Evolutionary conservation across 257 asterid genomes (phyloP), one percentile per base, ranked within the genome.

Genomic region (Paulownia fortunei): DNA sequence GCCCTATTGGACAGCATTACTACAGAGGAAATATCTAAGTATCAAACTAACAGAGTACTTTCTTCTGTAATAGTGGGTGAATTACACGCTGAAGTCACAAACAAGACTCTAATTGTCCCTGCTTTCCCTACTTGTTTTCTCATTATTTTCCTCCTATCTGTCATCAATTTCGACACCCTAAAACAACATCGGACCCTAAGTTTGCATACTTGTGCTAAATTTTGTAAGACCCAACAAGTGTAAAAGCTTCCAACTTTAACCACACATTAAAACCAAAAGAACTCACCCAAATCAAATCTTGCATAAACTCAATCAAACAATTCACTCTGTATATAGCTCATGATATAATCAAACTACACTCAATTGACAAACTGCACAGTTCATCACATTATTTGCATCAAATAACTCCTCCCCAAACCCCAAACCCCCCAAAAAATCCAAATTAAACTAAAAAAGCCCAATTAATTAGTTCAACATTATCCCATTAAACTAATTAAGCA

Each of bases 281-380:
- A 65, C 34, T 54, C 30, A 8, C n/a, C 46, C 74, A 78, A 66
- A 60, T 49, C 73, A 70, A 66, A 74, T 36, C 24, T 34, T 60
- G 39, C 49, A 60, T 3, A 36, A 78, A 72, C 32, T 44, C 70
- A 80, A 80, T 18, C 26, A 44, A 80, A 72, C 72, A 79, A 54
- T 65, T 69, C 54, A 26, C 13, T 42, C 30, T 15, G 27, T 21
- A 18, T 32, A 66, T n/a, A 62, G 21, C 65, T 64, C 54, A 62
- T 30, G 3, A 24, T 23, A 71, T 15, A 58, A 63, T 42, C 69
- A 54, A 72, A 71, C 46, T 11, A 36, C 42, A 78, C 46, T 59
- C 39, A 51, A 42, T 66, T 79, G 65, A 78, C 16, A 69, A 42
- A 59, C 36, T 9, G 32, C 69, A 66, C 60, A 73, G 12, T 65